These are phyloP conservation scores for Canavalia gladiata DNA, from an alignment of 306 rosid genomes.

Conservation along the genomic window DNA sequence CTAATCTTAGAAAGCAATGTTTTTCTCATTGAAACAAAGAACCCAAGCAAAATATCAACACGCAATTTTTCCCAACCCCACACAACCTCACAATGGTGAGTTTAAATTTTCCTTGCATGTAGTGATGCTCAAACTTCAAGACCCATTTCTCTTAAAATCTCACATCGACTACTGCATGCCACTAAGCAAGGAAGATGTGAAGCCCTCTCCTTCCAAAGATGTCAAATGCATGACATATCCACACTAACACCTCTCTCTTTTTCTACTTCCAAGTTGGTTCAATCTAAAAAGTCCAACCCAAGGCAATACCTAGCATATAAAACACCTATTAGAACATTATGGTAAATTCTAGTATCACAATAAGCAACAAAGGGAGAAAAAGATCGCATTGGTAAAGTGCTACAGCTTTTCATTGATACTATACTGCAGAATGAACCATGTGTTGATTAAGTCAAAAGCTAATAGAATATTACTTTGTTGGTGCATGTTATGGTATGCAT, in stretches of 20 bases:
- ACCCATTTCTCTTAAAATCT: no score
- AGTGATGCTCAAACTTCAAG: no score
- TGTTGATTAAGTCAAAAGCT: not conserved
- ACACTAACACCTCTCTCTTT: not conserved
- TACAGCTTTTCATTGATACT: not conserved
- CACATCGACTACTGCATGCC: no score
- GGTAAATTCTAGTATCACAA: not conserved
- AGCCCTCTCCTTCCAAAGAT: not conserved
- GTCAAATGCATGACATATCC: not conserved
- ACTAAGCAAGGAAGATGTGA: no score
- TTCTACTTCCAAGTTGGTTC: not conserved
- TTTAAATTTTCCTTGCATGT: no score
- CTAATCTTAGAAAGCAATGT: not conserved
- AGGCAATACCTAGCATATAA: not conserved
- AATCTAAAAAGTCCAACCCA: not conserved
- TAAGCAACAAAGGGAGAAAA: not conserved
- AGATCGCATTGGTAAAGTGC: not conserved
- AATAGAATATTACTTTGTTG: not conserved
- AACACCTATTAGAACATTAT: slow-evolving; percentile 1
- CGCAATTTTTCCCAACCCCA: no score
- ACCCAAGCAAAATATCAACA: no score
- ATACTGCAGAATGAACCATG: not conserved
- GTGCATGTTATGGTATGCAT: not conserved
- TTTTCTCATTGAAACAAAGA: no score
- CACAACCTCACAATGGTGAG: no score